phyloP scores from a whole-genome alignment of 495 filamentous ascomycete genomes.

The Penicillium argentinense region DNA sequence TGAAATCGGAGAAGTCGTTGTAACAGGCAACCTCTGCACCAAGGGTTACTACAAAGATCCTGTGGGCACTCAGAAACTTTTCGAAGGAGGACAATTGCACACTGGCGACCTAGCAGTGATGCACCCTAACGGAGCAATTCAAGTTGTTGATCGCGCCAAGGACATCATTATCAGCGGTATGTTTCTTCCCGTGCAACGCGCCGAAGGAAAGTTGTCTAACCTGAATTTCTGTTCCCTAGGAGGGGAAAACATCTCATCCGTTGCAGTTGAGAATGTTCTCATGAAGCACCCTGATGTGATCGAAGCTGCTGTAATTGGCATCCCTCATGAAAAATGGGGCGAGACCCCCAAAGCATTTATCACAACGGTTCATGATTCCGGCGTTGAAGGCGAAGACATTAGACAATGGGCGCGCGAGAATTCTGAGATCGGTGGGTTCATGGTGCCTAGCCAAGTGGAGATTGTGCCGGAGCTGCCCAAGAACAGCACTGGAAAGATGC shows the following conservation, averaged over 20 bases:
- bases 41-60: slow-evolving; percentile 90
- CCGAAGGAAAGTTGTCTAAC: slow-evolving; percentile 9
- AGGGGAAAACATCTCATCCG: slow-evolving; percentile 94
- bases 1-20: slow-evolving; percentile 93
- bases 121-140: slow-evolving; percentile 83
- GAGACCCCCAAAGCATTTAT: slow-evolving; percentile 93
- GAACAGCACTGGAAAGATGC: slow-evolving; percentile 93
- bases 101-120: slow-evolving; percentile 91
- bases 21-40: slow-evolving; percentile 86
- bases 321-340: slow-evolving; percentile 89
- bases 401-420: slow-evolving; percentile 82
- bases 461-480: slow-evolving; percentile 87
- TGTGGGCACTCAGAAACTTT: slow-evolving; percentile 83
- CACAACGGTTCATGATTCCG: slow-evolving; percentile 66
- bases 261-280: slow-evolving; percentile 91
- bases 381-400: slow-evolving; percentile 65
- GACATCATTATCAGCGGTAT: slow-evolving; percentile 97
- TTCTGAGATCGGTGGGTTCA: slow-evolving; percentile 83
- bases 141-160: slow-evolving; percentile 92
- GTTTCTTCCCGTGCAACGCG: slow-evolving; percentile 7
- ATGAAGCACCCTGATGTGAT: slow-evolving; percentile 84
- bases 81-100: slow-evolving; percentile 82
- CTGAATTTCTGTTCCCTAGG: too few species aligned
- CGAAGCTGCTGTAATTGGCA: slow-evolving; percentile 87
- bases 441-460: slow-evolving; percentile 93